These are phyloP conservation scores for Fusarium euwallaceae DNA, from an alignment of 2,329 filamentous ascomycete genomes.

Conservation along the genomic window DNA sequence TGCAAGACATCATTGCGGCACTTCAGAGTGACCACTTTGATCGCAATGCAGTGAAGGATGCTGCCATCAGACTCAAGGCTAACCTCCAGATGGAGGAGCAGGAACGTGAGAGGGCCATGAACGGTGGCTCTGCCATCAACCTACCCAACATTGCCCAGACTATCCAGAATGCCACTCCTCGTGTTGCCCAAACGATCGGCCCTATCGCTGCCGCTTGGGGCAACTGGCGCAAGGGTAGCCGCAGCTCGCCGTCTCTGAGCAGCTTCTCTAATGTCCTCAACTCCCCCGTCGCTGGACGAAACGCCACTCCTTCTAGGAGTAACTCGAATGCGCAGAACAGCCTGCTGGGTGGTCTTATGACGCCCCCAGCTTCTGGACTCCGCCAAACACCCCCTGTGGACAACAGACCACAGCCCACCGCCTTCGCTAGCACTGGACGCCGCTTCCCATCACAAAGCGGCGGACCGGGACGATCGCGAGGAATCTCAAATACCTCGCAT, in stretches of 20 bases:
- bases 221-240: conserved; percentile 85
- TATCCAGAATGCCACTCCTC: conserved; percentile 83
- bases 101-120: conserved; percentile 87
- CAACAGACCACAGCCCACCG: conserved; percentile 66
- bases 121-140: conserved; percentile 74
- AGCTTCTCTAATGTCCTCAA: conserved; percentile 63
- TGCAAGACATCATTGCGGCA: conserved; percentile 89
- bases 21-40: conserved; percentile 83
- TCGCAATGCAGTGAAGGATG: conserved; percentile 84
- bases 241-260: conserved; percentile 64
- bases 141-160: conserved; percentile 84
- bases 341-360: conserved; percentile 85
- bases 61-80: conserved; percentile 90
- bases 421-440: conserved; percentile 71
- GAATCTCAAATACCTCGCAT: conserved; percentile 50
- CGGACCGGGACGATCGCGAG: conserved; percentile 41
- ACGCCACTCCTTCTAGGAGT: conserved; percentile 72
- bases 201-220: conserved; percentile 92
- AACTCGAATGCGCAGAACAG: conserved; percentile 65
- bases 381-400: conserved; percentile 69
- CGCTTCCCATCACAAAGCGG: conserved; percentile 64
- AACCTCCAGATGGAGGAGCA: conserved; percentile 99
- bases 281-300: conserved; percentile 57
- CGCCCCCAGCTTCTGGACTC: conserved; percentile 83
- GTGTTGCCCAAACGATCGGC: conserved; percentile 85